Evolutionary conservation across 2,329 filamentous ascomycete genomes (phyloP), one percentile per base, ranked within the genome.

Genomic region (Zasmidium angulare): DNA sequence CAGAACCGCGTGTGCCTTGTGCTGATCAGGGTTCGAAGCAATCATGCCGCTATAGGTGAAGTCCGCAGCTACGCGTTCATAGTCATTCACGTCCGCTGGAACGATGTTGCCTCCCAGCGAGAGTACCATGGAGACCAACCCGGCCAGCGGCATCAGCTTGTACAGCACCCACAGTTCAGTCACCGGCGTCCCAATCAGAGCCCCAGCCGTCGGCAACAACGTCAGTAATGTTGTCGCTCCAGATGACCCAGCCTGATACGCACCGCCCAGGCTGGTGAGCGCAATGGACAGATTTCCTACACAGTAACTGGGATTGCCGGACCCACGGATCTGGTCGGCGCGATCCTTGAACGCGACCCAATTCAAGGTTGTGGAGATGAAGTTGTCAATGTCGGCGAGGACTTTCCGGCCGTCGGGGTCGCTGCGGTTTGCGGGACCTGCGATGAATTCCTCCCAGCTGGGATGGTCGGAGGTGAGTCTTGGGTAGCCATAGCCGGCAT

Each of bases 111-210:
- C 56, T 6, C 56, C 56, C 20, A 59, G 46, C 3, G 51, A 59
- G 21, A 59, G 21, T 4, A 54, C 36, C 50, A 59, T 55, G 3
- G 43, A 46, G 2, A 55, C 11, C 19, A 59, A 23, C 17, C 50
- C 56, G 4, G 56, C 56, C 10, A 59, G 9, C 17, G 56, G 51
- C 40, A 59, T 55, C 22, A 59, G 17, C 23, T 54, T 59, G 20
- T 55, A 54, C 46, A 59, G 19, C 7, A 54, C 31, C 56, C 56
- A 59, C 6, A 59, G 22, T 26, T 59, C 51, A 10, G 29, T 59
- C 3, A 40, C 46, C 2, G 56, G 56, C 19, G 52, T 55, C 21
- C 56, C 56, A 23, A 59, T 54, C 29, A 55, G 26, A 21, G 56
- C 56, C 7, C 56, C 56, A 11, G 46, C 51, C 3, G 56, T 59